Evolutionary conservation across 345 rosid species (phyloP).

Genomic region (Aquilaria sinensis): DNA sequence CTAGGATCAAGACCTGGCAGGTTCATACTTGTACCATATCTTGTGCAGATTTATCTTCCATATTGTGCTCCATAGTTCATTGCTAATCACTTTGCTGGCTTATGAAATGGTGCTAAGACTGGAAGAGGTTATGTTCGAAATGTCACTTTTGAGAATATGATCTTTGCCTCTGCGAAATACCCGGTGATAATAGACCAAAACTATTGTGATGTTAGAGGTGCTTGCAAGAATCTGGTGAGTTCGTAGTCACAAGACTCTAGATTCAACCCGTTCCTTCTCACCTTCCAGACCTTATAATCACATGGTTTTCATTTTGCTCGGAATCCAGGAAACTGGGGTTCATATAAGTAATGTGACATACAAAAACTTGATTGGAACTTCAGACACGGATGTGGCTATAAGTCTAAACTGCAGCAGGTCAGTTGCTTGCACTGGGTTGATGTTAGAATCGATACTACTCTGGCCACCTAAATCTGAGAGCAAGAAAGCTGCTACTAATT

Average conservation of each 20-base stretch:
- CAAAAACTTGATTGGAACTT: conserved; percentile 20
- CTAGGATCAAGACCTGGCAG: conserved; percentile 45
- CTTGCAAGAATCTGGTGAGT: conserved; percentile 27
- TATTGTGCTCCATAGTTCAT: neutral
- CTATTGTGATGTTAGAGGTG: conserved; percentile 23
- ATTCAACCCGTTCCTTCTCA: too few species aligned
- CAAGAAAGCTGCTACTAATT: conserved; percentile 15
- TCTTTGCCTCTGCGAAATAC: conserved; percentile 20
- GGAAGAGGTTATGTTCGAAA: conserved; percentile 28
- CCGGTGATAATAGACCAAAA: conserved; percentile 34
- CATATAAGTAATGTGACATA: conserved; percentile 24
- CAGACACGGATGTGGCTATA: conserved; percentile 25
- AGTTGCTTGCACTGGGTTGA: conserved; percentile 23
- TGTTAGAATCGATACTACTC: conserved; percentile 10
- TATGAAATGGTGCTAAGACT: conserved; percentile 9
- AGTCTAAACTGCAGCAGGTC: conserved; percentile 31
- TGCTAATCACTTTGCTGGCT: too few species aligned
- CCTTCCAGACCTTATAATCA: too few species aligned
- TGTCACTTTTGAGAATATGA: conserved; percentile 20
- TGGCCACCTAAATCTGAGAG: conserved; percentile 5
- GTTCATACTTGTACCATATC: conserved; percentile 6
- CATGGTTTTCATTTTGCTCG: neutral
- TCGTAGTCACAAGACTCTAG: neutral
- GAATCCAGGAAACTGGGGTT: conserved; percentile 24
- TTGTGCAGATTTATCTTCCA: neutral